Percentiles rank a stretch among this genome's conserved stretches.
These are phyloP conservation scores for Boletellus emodensis DNA, from an alignment of 768 basidiomycete genomes.

Conservation along the genomic window DNA sequence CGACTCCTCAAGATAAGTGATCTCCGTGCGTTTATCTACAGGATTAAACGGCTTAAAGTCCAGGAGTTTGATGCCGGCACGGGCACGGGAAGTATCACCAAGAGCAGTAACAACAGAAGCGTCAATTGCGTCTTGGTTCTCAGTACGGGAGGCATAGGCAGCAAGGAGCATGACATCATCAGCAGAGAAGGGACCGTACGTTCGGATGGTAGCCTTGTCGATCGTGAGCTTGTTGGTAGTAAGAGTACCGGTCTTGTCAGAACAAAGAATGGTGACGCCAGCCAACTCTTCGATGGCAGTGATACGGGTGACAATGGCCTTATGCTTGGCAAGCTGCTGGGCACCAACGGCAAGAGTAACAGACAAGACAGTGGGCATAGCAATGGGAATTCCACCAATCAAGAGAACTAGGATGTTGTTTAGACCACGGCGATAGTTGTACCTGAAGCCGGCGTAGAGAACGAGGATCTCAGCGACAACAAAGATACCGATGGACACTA, in stretches of 20 bases:
- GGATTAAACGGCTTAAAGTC: slow-evolving; percentile 99
- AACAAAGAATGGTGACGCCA: slow-evolving; percentile 97
- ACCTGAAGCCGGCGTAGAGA: slow-evolving; percentile 89
- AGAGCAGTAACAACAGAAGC: slow-evolving; percentile 78
- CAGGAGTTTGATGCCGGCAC: slow-evolving; percentile 89
- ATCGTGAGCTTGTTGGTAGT: slow-evolving; percentile 99
- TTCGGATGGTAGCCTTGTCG: slow-evolving; percentile 86
- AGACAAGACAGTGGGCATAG: slow-evolving; percentile 98
- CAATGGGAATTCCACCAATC: slow-evolving; percentile 99
- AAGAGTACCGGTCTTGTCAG: slow-evolving; percentile 97
- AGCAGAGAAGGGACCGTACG: slow-evolving; percentile 82
- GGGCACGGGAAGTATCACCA: slow-evolving; percentile 68
- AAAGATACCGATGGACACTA: slow-evolving; percentile 94
- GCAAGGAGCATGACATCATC: slow-evolving; percentile 93
- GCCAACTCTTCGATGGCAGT: slow-evolving; percentile 98
- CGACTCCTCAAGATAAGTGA: slow-evolving; percentile 92
- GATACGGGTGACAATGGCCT: slow-evolving; percentile 99
- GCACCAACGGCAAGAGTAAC: slow-evolving; percentile 99
- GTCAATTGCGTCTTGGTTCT: slow-evolving; percentile 99
- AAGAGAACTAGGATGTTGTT: slow-evolving; percentile 97
- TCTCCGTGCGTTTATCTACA: slow-evolving; percentile 98
- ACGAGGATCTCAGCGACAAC: slow-evolving; percentile 91
- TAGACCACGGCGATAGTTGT: slow-evolving; percentile 88
- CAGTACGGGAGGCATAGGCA: slow-evolving; percentile 94
- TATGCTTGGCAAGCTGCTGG: slow-evolving; percentile 98